These are phyloP conservation scores for Lactarius hengduanensis DNA, from an alignment of 768 basidiomycete species.

Conservation along the genomic window DNA sequence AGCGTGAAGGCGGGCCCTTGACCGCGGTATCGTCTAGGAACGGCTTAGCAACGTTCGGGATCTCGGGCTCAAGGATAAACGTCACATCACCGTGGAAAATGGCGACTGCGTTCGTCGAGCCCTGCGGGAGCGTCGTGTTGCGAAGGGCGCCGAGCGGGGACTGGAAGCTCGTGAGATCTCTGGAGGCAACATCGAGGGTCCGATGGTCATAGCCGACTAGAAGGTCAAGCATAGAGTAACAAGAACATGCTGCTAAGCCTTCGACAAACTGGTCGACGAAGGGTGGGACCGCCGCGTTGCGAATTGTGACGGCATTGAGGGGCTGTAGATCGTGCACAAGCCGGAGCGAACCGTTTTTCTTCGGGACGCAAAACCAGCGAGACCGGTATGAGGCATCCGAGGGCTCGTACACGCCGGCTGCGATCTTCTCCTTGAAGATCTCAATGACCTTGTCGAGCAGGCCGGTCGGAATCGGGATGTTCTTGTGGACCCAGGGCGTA, in stretches of 20 bases:
- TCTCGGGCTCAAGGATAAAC: conserved; percentile 2
- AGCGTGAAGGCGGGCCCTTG: too few species aligned
- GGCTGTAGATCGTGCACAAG: conserved; percentile 32
- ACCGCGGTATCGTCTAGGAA: too few species aligned
- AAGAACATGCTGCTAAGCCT: conserved; percentile 31
- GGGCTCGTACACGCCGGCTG: conserved; percentile 34
- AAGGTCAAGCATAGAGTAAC: neutral
- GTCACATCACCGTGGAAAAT: conserved; percentile 1
- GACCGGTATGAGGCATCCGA: conserved; percentile 1
- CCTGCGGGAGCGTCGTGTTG: neutral
- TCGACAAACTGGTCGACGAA: conserved; percentile 26
- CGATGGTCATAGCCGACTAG: neutral
- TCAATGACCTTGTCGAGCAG: neutral
- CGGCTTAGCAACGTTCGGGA: neutral
- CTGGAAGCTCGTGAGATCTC: neutral
- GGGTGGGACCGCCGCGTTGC: conserved; percentile 22
- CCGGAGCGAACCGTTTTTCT: conserved; percentile 16
- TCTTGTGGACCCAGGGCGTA: too few species aligned
- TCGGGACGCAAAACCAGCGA: neutral
- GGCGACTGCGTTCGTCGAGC: neutral
- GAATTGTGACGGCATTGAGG: conserved; percentile 31
- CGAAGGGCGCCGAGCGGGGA: neutral
- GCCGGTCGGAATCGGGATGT: too few species aligned
- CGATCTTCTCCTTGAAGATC: too few species aligned
- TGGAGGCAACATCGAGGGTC: neutral